Evolutionary conservation across 371 early-diverging fungal species (phyloP), one percentile per base, ranked within the genome.

Genomic region (Mortierella sp.): DNA sequence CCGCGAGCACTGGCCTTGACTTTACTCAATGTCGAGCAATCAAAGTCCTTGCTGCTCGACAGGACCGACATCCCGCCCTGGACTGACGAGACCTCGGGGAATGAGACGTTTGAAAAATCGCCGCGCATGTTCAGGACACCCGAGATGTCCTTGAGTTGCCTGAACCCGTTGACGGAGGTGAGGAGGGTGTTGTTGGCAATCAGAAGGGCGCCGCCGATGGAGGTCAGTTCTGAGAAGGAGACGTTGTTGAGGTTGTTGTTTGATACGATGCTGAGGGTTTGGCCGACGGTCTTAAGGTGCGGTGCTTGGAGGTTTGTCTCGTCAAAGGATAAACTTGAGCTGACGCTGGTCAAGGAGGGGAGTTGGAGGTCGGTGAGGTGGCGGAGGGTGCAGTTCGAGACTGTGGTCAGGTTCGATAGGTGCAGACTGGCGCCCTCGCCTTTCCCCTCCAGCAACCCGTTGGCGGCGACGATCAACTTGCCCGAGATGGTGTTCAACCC

Each of bases 81-180:
- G 29, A 89, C 89, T 54, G 90, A 88, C 35, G 83, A 79, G 1
- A 93, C 75, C 0, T 78, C 56, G 18, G 91, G 90, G 27, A 91
- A 51, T 16, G 86, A 74, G 0, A 91, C 68, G 70, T 89, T 88
- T 38, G 88, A 83, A 82, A 91, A 90, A 0, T 84, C 74, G 0
- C 92, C 92, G 7, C 88, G 88, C 46, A 91, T 81, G 75, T 91
- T 91, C 43, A 93, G 72, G 2, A 91, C 90, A 2, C 93, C 93
- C 16, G 88, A 89, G 5, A 93, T 90, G 43, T 90, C 86, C 41
- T 88, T 85, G 29, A 91, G 78, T 27, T 89, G 83, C 0, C 82
- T 77, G 63, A 90, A 92, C 4, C 93, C 89, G 46, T 86, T 74
- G 10, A 93, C 78, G 21, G 74, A 56, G 2, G 72, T 80, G 49